Evolutionary conservation across 2,329 filamentous ascomycete genomes (phyloP).

Genomic region (Pezizomycotina sp.): DNA sequence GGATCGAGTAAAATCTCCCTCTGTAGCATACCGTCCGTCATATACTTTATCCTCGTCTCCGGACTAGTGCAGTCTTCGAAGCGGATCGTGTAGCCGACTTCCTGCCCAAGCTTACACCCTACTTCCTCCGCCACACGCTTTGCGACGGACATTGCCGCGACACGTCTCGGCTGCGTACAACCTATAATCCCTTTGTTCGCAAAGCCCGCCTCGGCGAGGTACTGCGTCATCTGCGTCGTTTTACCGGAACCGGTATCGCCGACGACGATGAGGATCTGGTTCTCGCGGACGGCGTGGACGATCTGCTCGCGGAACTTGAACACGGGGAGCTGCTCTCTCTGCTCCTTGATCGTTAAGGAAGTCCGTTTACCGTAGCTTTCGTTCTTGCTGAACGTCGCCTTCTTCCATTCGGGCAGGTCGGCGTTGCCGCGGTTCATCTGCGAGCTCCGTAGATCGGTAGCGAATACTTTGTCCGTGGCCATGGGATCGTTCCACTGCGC

Average conservation of each 20-base stretch:
- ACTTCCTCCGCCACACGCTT: slow-evolving; percentile 95
- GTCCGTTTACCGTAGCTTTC: slow-evolving; percentile 73
- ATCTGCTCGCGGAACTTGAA: slow-evolving; percentile 76
- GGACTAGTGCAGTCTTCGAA: slow-evolving; percentile 89
- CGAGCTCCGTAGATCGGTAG: slow-evolving; percentile 61
- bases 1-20: slow-evolving; percentile 88
- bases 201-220: slow-evolving; percentile 82
- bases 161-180: slow-evolving; percentile 90
- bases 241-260: slow-evolving; percentile 96
- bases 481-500: slow-evolving; percentile 96
- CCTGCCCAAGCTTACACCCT: slow-evolving; percentile 72
- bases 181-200: slow-evolving; percentile 77
- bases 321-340: slow-evolving; percentile 76
- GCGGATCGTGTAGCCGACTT: slow-evolving; percentile 93
- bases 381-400: slow-evolving; percentile 60
- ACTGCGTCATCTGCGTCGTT: slow-evolving; percentile 91
- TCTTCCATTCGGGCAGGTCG: slow-evolving; percentile 82
- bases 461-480: slow-evolving; percentile 74
- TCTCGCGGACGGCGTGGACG: slow-evolving; percentile 68
- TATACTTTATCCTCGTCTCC: slow-evolving; percentile 91
- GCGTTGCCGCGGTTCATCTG: slow-evolving; percentile 42
- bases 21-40: slow-evolving; percentile 97
- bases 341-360: slow-evolving; percentile 82
- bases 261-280: slow-evolving; percentile 88
- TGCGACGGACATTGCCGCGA: slow-evolving; percentile 92